Conservation (phyloP, 495 filamentous ascomycete species). For the Extremus antarcticus region DNA sequence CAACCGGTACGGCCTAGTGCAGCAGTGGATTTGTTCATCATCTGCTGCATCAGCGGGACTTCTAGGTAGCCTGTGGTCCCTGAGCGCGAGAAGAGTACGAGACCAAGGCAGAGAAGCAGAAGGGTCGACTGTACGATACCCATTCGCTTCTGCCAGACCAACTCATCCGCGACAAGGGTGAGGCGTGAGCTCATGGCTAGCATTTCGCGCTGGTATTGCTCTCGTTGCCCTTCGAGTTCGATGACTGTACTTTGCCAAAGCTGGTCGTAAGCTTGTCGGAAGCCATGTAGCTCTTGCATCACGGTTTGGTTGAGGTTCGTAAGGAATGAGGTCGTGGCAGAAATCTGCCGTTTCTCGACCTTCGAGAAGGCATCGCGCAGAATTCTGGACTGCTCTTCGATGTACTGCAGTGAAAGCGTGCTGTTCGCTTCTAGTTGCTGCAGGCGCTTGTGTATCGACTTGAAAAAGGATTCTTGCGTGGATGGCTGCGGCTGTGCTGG, state of each 20-base stretch:
- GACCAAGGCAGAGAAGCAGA: slow-evolving; percentile 72
- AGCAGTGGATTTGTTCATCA: slow-evolving; percentile 30
- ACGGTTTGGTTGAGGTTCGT: slow-evolving; percentile 78
- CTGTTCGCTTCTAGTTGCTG: slow-evolving; percentile 85
- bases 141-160: slow-evolving; percentile 93
- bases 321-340: slow-evolving; percentile 72
- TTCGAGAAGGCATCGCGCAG: slow-evolving; percentile 83
- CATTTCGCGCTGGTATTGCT: slow-evolving; percentile 70
- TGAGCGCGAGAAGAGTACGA: slow-evolving; percentile 65
- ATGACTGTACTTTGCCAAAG: slow-evolving; percentile 92
- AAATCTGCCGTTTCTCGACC: slow-evolving; percentile 77
- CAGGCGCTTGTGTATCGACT: slow-evolving; percentile 84
- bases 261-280: slow-evolving; percentile 82
- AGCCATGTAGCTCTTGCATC: slow-evolving; percentile 67
- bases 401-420: slow-evolving; percentile 86
- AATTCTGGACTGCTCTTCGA: slow-evolving; percentile 88
- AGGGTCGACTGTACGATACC: slow-evolving; percentile 79
- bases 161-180: slow-evolving; percentile 78
- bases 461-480: slow-evolving; percentile 89
- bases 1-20: slow-evolving; percentile 22
- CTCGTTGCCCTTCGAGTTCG: slow-evolving; percentile 76
- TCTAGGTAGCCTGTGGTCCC: slow-evolving; percentile 39
- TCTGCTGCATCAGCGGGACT: slow-evolving; percentile 45
- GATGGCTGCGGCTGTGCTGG: slow-evolving; percentile 34
- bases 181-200: slow-evolving; percentile 71